Base-by-base conservation (phyloP, 331 rosid genomes). In the Dryas integrifolia region DNA sequence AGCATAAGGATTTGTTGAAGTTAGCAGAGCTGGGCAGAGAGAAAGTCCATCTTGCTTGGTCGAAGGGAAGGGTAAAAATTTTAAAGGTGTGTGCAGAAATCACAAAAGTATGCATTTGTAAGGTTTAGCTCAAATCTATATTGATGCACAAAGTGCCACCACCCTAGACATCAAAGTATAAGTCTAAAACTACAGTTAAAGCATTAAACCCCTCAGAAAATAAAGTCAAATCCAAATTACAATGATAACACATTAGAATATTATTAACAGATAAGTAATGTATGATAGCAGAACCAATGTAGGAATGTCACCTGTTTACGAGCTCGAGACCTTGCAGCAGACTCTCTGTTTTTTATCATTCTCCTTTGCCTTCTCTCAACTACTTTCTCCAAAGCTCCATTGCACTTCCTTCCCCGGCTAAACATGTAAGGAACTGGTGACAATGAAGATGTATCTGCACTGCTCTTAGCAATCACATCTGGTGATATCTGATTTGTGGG, bases 281-380 rank as follows among this genome's bases (percentile, higher is more conserved):
- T 15, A 63, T 39, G 50, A 46, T 6, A 39, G 59, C 26, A 12
- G 12, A 66, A 43, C 6, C 66, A 55, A 48, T 30, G 46, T 1
- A n/a, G 35, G 35, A 26, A 26, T 26, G 44, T 77, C 62, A 91
- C 98, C 98, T 91, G 98, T 84, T 95, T 95, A 58, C 98, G 97
- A 83, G 98, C 98, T 6, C 98, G 84, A 67, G 98, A 95, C 77
- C 98, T 84, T 0, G 98, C 98, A 73, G 98, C 98, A 6, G 98
- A 95, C 81, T 95, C 98, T 78, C 98, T 82, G 61, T 95, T 95
- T 77, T 95, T 95, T 6, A 95, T 95, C 98, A 95, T 95, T 77
- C 98, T 85, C 69, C 90, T 88, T 14, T 95, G 98, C 82, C 98
- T 89, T 77, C 98, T 89, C 82, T 95, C 98, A 46, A 95, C 92